phyloP scores from a whole-genome alignment of 2,329 filamentous ascomycete species.

The Trematosphaeria pertusa region DNA sequence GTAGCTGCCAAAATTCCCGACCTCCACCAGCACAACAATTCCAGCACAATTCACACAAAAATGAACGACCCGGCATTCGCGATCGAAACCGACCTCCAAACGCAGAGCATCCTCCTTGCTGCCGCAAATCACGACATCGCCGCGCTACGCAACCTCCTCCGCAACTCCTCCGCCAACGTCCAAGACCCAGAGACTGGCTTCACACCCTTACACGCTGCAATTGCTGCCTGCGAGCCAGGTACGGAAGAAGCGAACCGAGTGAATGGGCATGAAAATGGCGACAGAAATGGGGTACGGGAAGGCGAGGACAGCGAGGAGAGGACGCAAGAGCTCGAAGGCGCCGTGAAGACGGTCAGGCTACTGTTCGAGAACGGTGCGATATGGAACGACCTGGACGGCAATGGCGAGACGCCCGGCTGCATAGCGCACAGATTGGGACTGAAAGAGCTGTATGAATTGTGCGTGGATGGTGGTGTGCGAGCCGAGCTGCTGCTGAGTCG shows the following conservation, averaged over 20 bases:
- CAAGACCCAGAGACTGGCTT: conserved; percentile 86
- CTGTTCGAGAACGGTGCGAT: conserved; percentile 89
- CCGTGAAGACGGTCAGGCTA: conserved; percentile 72
- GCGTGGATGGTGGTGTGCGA: conserved; percentile 88
- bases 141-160: conserved; percentile 73
- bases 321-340: conserved; percentile 57
- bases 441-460: conserved; percentile 75
- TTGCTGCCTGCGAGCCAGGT: conserved; percentile 66
- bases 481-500: conserved; percentile 86
- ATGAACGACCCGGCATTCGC: conserved; percentile 45
- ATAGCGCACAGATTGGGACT: conserved; percentile 75
- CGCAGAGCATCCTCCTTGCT: conserved; percentile 69
- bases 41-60: background rate
- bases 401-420: conserved; percentile 91
- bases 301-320: conserved; percentile 38
- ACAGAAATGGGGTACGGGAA: conserved; percentile 27
- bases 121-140: conserved; percentile 71
- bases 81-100: conserved; percentile 52
- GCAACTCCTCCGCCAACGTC: conserved; percentile 69
- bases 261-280: conserved; percentile 38
- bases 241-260: conserved; percentile 40
- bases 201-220: conserved; percentile 87
- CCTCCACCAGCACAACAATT: background rate
- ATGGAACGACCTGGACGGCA: conserved; percentile 92
- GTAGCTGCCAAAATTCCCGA: background rate